A percentile compares a stretch with the other conserved stretches of the same genome.
phyloP scores from a whole-genome alignment of 2,329 filamentous ascomycete species.

The Phyllosticta citriasiana region DNA sequence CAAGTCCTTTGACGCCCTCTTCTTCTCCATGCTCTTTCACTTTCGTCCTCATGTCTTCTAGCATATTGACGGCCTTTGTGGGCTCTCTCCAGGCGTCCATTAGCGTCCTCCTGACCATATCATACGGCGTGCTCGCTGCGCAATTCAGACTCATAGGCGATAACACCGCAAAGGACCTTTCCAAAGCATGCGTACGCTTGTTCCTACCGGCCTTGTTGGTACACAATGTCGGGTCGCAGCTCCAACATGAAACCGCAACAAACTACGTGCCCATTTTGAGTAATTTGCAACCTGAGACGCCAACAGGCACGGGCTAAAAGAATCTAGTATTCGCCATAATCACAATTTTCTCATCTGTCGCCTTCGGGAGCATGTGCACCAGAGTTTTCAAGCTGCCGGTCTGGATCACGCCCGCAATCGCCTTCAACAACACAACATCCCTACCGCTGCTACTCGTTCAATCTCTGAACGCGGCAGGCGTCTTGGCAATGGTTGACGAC shows the following conservation, averaged over 20 bases:
- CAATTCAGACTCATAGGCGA: conserved; percentile 41
- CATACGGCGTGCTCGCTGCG: conserved; percentile 41
- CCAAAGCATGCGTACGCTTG: conserved; percentile 41
- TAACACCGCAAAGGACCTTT: conserved; percentile 42
- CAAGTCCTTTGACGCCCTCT: neutral
- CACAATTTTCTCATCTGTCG: conserved; percentile 41
- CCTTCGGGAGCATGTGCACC: conserved; percentile 35
- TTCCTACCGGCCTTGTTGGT: conserved; percentile 46
- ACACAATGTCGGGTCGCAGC: conserved; percentile 42
- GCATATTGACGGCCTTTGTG: conserved; percentile 34
- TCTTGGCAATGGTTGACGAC: conserved; percentile 39
- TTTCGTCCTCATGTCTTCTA: neutral
- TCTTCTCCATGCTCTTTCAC: neutral
- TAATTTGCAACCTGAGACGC: conserved; percentile 18
- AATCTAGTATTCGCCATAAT: conserved; percentile 39
- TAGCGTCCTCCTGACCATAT: conserved; percentile 45
- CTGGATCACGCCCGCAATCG: conserved; percentile 45
- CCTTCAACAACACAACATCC: conserved; percentile 50
- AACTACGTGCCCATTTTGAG: conserved; percentile 41
- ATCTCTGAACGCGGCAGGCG: conserved; percentile 46
- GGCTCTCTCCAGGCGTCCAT: conserved; percentile 46
- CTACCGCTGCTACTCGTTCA: conserved; percentile 43
- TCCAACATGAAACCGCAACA: conserved; percentile 36
- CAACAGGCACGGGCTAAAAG: conserved; percentile 11
- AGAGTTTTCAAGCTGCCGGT: conserved; percentile 39